Base-by-base conservation (phyloP, 2,329 filamentous ascomycete species). In the Botrytis fabae region DNA sequence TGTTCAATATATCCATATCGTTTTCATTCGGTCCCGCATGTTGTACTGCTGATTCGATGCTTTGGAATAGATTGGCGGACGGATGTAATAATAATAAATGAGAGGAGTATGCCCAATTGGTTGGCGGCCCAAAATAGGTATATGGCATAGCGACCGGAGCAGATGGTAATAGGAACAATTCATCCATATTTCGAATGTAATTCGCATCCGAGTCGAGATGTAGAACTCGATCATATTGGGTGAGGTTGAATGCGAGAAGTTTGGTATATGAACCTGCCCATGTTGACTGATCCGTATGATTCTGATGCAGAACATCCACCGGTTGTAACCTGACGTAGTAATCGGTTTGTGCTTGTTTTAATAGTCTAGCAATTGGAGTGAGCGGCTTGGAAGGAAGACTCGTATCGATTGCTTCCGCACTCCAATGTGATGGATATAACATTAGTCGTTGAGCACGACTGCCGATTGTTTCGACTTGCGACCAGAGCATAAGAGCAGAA, bases 1-100 rank as follows among this genome's bases (percentile, higher is more conserved):
- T 81, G 75, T 90, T 89, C 57, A 90, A 42, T 28, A 78, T 78
- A 40, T 78, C 75, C 74, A 80, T 74, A 61, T 79, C 78, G 42
- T 76, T 74, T 59, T 78, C 76, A 32, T 78, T 73, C 2, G 74
- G 65, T 38, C 69, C 73, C 0, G 76, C 76, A 35, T 70, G 62
- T 25, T 73, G 48, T 12, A 78, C 75, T 18, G 74, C 78, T 2
- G 72, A 42, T 40, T 76, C 59, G 35, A 79, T 70, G n/a, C 70
- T 65, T 12, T 70, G 60, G 63, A 80, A 79, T 25, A 72, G 62
- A 2, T 60, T 65, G 16, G 71, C 32, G 0, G 77, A 78, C 4
- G 79, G 79, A 44, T 73, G 73, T 14, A 80, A 48, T 4, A 80
- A 74, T 57, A 80, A 73, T 54, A 79, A 57, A 57, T 79, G 77